phyloP scores from a whole-genome alignment of 192 early-diverging fungal species.

The Backusella luteola region DNA sequence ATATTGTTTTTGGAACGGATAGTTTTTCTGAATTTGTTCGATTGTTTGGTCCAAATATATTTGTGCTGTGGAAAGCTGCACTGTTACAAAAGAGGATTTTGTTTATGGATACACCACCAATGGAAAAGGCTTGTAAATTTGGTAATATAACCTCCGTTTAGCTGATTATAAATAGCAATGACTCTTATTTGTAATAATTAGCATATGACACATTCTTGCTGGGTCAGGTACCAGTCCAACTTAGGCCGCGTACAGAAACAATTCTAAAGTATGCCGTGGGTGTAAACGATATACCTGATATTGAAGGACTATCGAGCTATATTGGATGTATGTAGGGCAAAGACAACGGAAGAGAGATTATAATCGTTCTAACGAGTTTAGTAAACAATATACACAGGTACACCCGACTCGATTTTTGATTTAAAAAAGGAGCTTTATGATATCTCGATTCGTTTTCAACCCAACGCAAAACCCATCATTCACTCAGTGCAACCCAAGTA shows the following conservation, averaged over 20 bases:
- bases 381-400: slow-evolving; percentile 32
- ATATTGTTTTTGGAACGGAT: slow-evolving; percentile 21
- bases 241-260: not conserved
- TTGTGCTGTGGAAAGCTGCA: slow-evolving; percentile 52
- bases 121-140: slow-evolving; percentile 44
- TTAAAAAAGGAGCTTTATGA: slow-evolving; percentile 48
- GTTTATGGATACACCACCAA: slow-evolving; percentile 45
- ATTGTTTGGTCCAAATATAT: slow-evolving; percentile 49
- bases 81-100: slow-evolving; percentile 50
- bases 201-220: slow-evolving; percentile 40
- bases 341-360: not conserved
- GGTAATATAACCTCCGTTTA: slow-evolving; percentile 29
- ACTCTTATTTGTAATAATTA: not conserved
- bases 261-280: slow-evolving; percentile 41
- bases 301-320: slow-evolving; percentile 37
- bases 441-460: slow-evolving; percentile 41
- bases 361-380: not conserved
- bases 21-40: slow-evolving; percentile 44
- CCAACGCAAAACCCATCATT: not conserved
- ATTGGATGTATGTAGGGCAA: slow-evolving; percentile 44
- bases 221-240: slow-evolving; percentile 33
- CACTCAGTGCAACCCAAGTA: slow-evolving; percentile 2
- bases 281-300: slow-evolving; percentile 45
- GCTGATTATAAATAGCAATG: not conserved
- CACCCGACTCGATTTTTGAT: slow-evolving; percentile 49